Evolutionary conservation across 208 protist species (phyloP).

Genomic region (Zelonia costaricensis): DNA sequence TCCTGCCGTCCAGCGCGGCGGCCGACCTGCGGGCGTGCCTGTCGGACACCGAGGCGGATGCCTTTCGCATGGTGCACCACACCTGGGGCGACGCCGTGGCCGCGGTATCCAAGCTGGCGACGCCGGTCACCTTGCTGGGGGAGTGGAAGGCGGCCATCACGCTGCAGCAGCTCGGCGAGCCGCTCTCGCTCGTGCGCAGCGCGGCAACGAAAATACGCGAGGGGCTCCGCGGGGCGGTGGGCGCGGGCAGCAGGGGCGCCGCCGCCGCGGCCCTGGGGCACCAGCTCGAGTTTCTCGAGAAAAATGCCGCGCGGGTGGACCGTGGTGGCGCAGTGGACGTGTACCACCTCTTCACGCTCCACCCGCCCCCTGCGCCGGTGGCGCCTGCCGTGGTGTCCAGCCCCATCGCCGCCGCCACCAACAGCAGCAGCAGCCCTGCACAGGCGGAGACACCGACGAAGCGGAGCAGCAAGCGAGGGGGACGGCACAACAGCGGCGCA

Average conservation of each 20-base stretch:
- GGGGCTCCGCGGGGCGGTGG: slow-evolving; percentile 15
- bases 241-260: background rate
- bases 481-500: background rate
- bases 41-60: slow-evolving; percentile 41
- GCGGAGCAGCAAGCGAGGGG: background rate
- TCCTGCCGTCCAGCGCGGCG: slow-evolving; percentile 14
- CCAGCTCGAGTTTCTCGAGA: slow-evolving; percentile 11
- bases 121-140: slow-evolving; percentile 24
- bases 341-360: slow-evolving; percentile 24
- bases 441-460: background rate
- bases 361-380: slow-evolving; percentile 2
- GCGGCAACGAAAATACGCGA: slow-evolving; percentile 32
- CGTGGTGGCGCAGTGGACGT: slow-evolving; percentile 17
- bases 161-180: slow-evolving; percentile 21
- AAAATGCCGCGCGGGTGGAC: slow-evolving; percentile 1
- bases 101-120: slow-evolving; percentile 25
- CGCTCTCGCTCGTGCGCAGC: slow-evolving; percentile 26
- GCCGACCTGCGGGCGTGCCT: slow-evolving; percentile 12
- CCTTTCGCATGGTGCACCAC: slow-evolving; percentile 41
- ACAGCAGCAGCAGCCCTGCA: background rate
- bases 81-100: slow-evolving; percentile 38
- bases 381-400: background rate
- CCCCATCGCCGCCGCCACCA: background rate
- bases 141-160: slow-evolving; percentile 45
- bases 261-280: slow-evolving; percentile 4